Evolutionary conservation across 441 rosid species (phyloP), one percentile per base, ranked within the genome.

Genomic region (Syzygium syzygioides): DNA sequence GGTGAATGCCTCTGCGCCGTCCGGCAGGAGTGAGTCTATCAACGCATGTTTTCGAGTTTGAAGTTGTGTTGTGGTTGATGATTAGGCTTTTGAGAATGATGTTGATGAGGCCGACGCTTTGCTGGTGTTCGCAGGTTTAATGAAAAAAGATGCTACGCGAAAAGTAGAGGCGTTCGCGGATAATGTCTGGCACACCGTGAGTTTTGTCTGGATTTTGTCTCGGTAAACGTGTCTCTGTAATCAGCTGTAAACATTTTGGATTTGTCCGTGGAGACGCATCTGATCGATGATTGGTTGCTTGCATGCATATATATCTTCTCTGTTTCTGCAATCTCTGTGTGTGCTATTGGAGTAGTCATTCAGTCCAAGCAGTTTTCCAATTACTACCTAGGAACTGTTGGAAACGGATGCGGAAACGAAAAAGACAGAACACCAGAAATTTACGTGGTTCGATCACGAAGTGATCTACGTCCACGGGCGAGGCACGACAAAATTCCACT

Each of bases 231-330:
- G 68, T 15, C 15, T 7, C 4, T 28, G 28, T 5, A 0, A 60
- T 28, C 66, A 13, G 66, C 0, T 60, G 14, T 18, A 62, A n/a
- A n/a, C 1, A 14, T 62, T 62, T 62, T 62, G 71, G 71, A 62
- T 14, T 62, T 14, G 14, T 62, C 7, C 19, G 9, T 62, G 37
- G 0, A n/a, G 71, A 62, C 34, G 30, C 8, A 0, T 0, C 34
- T 62, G 0, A 5, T 59, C 7, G 15, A 26, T 10, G 64, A 59
- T 59, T 26, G 64, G n/a, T 59, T 59, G 17, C 15, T 59, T 26
- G 30, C 15, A 25, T 26, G 3, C 30, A 59, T 11, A 26, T 26
- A 59, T 59, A 4, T 12, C 62, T 25, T 59, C 19, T 26, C 62
- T 11, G 62, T 11, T 0, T 13, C 32, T 13, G 32, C 66, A 60